These are phyloP conservation scores for Sonneratia alba DNA, from an alignment of 345 rosid genomes.

Conservation along the genomic window DNA sequence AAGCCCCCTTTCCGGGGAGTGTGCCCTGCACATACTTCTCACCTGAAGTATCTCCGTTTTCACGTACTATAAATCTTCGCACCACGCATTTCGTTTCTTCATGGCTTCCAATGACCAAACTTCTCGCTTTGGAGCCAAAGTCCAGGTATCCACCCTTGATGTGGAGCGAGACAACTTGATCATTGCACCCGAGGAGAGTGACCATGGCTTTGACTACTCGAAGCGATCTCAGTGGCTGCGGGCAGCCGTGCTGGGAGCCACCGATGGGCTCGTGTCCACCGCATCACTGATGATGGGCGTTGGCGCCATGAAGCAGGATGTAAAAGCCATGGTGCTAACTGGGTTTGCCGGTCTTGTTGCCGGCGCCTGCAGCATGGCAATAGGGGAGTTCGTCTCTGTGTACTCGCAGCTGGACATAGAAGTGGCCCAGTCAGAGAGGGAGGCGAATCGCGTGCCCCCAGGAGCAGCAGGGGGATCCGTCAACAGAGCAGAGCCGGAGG, in stretches of 20 bases:
- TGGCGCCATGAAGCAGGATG: conserved; percentile 72
- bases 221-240: conserved; percentile 91
- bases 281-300: conserved; percentile 89
- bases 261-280: conserved; percentile 80
- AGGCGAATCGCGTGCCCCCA: conserved; percentile 12
- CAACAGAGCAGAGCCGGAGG: conserved; percentile 14
- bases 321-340: conserved; percentile 66
- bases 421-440: conserved; percentile 57
- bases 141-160: conserved; percentile 24
- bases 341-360: conserved; percentile 91
- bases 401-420: conserved; percentile 76
- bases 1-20: not conserved
- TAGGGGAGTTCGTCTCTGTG: too few species aligned
- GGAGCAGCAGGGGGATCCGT: conserved; percentile 19
- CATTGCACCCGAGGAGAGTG: conserved; percentile 9
- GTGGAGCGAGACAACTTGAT: not conserved
- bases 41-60: not conserved
- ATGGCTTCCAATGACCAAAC: conserved; percentile 14
- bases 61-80: too few species aligned
- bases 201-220: conserved; percentile 43
- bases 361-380: conserved; percentile 96
- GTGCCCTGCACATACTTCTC: conserved; percentile 1
- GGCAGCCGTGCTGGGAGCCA: conserved; percentile 90
- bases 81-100: not conserved
- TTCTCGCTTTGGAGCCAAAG: conserved; percentile 1